Conservation (phyloP, 495 filamentous ascomycete species). For the Hypoxylon fragiforme region DNA sequence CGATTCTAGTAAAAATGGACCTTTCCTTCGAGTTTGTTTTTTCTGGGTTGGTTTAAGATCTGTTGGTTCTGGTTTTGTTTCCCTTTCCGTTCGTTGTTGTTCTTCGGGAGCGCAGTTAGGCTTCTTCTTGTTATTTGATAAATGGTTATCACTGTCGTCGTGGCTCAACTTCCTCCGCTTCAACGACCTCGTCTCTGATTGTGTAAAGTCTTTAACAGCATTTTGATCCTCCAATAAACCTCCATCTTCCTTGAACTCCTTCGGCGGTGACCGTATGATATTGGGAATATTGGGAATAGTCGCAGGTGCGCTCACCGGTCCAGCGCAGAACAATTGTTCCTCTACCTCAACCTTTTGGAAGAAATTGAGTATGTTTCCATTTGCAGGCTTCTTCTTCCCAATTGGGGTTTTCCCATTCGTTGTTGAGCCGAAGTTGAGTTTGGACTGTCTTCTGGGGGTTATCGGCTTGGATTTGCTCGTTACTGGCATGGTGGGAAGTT, state of each 20-base stretch:
- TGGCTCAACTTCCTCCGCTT: conserved; percentile 38
- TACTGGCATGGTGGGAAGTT: conserved; percentile 6
- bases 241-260: conserved; percentile 33
- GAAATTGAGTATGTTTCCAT: conserved; percentile 66
- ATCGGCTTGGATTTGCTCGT: conserved; percentile 21
- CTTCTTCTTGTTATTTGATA: background rate
- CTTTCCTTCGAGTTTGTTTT: conserved; percentile 32
- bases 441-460: conserved; percentile 33
- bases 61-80: background rate
- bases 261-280: conserved; percentile 4
- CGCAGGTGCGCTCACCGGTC: conserved; percentile 4
- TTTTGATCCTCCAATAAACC: conserved; percentile 29
- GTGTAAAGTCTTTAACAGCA: conserved; percentile 14
- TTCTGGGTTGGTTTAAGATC: background rate
- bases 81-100: background rate
- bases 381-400: conserved; percentile 46
- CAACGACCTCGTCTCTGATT: conserved; percentile 21
- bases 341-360: conserved; percentile 43
- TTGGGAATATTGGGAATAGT: background rate
- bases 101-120: too few species aligned
- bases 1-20: conserved; percentile 69
- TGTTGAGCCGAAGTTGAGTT: conserved; percentile 28
- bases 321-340: conserved; percentile 36
- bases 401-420: conserved; percentile 12
- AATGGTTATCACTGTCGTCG: conserved; percentile 1